A percentile compares a stretch with the other conserved stretches of the same genome.
Evolutionary conservation across 352 stramenopile genomes (phyloP).

Genomic region (Phytophthora crassamura): DNA sequence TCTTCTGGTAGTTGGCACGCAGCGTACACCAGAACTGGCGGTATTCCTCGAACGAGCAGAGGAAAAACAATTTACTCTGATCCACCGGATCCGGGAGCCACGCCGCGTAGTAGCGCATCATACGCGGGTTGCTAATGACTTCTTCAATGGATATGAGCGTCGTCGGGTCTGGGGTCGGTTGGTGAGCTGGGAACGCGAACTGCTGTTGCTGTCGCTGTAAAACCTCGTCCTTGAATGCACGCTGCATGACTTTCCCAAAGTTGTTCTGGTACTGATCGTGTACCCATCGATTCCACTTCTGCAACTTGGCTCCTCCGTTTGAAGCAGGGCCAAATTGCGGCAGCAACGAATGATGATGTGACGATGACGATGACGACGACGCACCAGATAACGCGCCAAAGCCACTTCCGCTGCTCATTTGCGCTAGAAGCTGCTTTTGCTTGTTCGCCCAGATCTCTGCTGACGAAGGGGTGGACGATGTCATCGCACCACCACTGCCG

Average conservation of each 20-base stretch:
- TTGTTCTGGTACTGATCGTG: slow-evolving; percentile 78
- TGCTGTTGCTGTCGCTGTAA: slow-evolving; percentile 41
- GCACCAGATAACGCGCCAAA: slow-evolving; percentile 19
- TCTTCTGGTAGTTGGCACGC: slow-evolving; percentile 67
- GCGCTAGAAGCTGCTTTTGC: slow-evolving; percentile 72
- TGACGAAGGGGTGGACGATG: slow-evolving; percentile 47
- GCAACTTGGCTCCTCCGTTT: slow-evolving; percentile 72
- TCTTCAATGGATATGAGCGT: slow-evolving; percentile 78
- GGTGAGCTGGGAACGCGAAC: slow-evolving; percentile 39
- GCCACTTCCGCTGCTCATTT: slow-evolving; percentile 45
- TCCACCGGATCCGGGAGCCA: slow-evolving; percentile 61
- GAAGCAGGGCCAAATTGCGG: slow-evolving; percentile 36
- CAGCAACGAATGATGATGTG: slow-evolving; percentile 35
- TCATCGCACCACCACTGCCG: slow-evolving; percentile 24
- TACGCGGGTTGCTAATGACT: slow-evolving; percentile 78
- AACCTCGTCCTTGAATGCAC: slow-evolving; percentile 68
- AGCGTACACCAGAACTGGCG: slow-evolving; percentile 77
- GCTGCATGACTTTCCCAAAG: slow-evolving; percentile 72
- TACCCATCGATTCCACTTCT: slow-evolving; percentile 88
- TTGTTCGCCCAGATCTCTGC: slow-evolving; percentile 77
- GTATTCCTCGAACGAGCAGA: slow-evolving; percentile 82
- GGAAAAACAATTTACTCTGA: slow-evolving; percentile 84
- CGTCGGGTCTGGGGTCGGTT: slow-evolving; percentile 46
- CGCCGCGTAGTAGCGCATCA: slow-evolving; percentile 84
- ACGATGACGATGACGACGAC: slow-evolving; percentile 31